Conservation (phyloP, 768 basidiomycete genomes). For the Gautieria morchelliformis region DNA sequence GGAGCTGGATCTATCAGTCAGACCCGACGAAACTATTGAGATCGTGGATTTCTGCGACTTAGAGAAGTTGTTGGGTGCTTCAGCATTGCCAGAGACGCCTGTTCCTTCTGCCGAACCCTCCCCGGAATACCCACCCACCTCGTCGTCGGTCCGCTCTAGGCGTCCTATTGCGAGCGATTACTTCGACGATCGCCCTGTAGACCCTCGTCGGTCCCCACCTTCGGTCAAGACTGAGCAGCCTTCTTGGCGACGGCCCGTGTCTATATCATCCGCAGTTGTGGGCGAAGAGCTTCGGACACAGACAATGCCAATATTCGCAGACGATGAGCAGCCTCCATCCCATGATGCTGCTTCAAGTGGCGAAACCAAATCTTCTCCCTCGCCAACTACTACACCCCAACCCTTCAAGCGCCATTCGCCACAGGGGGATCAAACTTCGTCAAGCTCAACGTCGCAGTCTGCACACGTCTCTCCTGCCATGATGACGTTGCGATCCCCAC, state of each 20-base stretch:
- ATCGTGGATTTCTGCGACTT: slow-evolving; percentile 77
- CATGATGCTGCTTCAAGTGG: background rate
- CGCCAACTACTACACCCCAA: background rate
- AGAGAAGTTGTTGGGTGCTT: slow-evolving; percentile 51
- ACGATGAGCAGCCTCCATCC: background rate
- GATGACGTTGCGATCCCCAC: slow-evolving; percentile 3
- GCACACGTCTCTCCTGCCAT: slow-evolving; percentile 1
- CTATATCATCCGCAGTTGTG: background rate
- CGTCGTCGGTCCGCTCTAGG: background rate
- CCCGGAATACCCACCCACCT: slow-evolving; percentile 26
- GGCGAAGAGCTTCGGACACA: slow-evolving; percentile 1
- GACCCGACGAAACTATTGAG: slow-evolving; percentile 55
- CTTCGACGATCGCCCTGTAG: slow-evolving; percentile 41
- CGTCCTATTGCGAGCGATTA: slow-evolving; percentile 58
- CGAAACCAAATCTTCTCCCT: background rate
- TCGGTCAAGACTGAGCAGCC: slow-evolving; percentile 27
- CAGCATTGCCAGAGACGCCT: slow-evolving; percentile 14
- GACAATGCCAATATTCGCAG: slow-evolving; percentile 4
- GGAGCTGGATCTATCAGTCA: slow-evolving; percentile 31
- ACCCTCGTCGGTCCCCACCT: background rate
- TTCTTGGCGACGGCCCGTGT: slow-evolving; percentile 33
- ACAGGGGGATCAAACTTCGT: background rate
- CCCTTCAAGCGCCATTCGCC: background rate
- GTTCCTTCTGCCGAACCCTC: slow-evolving; percentile 16
- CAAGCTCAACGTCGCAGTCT: background rate